Evolutionary conservation across 2,329 filamentous ascomycete genomes (phyloP).

Genomic region (Fusarium sp.): DNA sequence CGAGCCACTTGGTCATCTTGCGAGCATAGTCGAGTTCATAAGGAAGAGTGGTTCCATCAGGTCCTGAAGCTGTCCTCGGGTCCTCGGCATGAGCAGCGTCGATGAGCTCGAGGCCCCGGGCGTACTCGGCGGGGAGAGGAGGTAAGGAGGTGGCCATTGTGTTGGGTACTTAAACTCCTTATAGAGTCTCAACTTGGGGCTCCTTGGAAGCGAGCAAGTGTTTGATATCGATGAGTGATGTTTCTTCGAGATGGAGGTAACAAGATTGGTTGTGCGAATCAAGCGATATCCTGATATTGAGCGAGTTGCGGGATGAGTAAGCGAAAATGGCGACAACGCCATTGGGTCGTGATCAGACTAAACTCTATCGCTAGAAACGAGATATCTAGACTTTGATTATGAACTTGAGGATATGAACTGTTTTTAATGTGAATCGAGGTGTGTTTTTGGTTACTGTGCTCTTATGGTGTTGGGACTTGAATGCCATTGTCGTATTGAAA

Average conservation of each 20-base stretch:
- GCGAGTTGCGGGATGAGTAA: constrained; percentile 41
- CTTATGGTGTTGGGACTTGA: background rate
- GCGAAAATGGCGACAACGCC: constrained; percentile 23
- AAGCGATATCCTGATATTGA: constrained; percentile 3
- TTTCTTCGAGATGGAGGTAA: background rate
- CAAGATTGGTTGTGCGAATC: background rate
- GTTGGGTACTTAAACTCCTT: background rate
- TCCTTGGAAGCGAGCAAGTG: background rate
- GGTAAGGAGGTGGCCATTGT: constrained; percentile 39
- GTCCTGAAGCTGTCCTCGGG: constrained; percentile 51
- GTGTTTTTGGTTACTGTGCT: background rate
- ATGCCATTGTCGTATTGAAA: background rate
- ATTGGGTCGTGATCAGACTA: constrained; percentile 32
- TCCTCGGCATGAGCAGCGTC: constrained; percentile 66
- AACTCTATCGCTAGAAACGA: background rate
- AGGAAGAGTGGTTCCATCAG: constrained; percentile 59
- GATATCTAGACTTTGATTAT: background rate
- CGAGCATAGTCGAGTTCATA: constrained; percentile 85
- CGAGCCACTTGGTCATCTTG: constrained; percentile 79
- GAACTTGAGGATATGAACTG: background rate
- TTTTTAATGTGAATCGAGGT: background rate
- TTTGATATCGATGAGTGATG: background rate
- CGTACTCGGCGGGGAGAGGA: constrained; percentile 52
- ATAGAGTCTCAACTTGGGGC: background rate
- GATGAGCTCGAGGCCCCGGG: constrained; percentile 69